These are phyloP conservation scores for Hyaloperonospora brassicae DNA, from an alignment of 352 stramenopile species.

Conservation along the genomic window DNA sequence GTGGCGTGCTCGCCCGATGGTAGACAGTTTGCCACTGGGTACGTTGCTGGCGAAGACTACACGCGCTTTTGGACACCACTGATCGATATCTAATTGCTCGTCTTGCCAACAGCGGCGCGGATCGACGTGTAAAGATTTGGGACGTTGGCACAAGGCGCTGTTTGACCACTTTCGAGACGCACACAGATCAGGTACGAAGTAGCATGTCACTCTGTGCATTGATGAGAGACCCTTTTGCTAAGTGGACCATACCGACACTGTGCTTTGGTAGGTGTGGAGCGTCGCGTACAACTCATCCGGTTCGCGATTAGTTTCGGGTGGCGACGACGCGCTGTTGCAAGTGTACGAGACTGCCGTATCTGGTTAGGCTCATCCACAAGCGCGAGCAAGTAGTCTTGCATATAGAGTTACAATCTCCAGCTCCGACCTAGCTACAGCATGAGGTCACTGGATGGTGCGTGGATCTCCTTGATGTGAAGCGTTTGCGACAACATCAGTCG, in stretches of 20 bases:
- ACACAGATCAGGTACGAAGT: constrained; percentile 74
- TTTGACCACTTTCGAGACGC: constrained; percentile 85
- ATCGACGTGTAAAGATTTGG: constrained; percentile 90
- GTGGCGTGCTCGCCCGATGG: constrained; percentile 78
- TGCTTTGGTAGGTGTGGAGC: constrained; percentile 70
- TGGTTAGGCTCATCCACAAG: constrained; percentile 12
- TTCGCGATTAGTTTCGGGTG: constrained; percentile 78
- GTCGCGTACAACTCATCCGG: constrained; percentile 86
- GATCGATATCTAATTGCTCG: constrained; percentile 1
- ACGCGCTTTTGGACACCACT: not conserved
- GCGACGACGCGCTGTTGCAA: constrained; percentile 84
- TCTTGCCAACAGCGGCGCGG: constrained; percentile 45
- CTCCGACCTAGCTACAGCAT: no score
- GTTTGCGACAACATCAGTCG: no score
- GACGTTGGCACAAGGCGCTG: constrained; percentile 83
- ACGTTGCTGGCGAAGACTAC: constrained; percentile 6
- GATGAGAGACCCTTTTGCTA: not conserved
- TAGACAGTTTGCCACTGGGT: constrained; percentile 83
- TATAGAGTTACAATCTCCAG: no score
- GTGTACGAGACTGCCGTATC: constrained; percentile 79
- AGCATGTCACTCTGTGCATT: not conserved
- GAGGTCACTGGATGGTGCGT: no score
- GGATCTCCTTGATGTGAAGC: no score
- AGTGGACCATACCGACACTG: constrained; percentile 1
- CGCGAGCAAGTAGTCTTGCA: no score